A percentile compares a stretch with the other conserved stretches of the same genome.
Conservation (phyloP, 2,329 filamentous ascomycete genomes). For the Mycocentrospora acerina region DNA sequence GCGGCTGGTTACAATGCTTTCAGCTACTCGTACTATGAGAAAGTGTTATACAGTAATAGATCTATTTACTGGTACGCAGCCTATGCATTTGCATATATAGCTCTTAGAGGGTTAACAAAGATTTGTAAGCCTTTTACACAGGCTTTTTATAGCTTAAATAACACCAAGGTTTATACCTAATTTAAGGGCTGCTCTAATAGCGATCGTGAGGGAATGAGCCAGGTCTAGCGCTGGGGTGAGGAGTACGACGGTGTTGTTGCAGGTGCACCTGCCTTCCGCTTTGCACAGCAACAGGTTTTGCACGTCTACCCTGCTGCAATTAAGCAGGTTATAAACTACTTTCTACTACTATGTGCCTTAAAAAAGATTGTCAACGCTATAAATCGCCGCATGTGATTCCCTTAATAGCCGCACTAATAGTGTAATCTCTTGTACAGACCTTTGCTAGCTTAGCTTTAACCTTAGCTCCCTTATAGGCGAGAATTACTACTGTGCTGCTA, state of each 20-base stretch:
- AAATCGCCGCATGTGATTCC: constrained; percentile 56
- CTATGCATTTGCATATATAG: constrained; percentile 56
- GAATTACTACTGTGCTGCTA: constrained; percentile 47
- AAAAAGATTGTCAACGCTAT: constrained; percentile 57
- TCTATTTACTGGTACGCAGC: constrained; percentile 54
- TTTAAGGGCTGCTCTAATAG: constrained; percentile 59
- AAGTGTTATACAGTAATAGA: constrained; percentile 45
- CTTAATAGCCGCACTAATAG: constrained; percentile 58
- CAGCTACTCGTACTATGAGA: constrained; percentile 41
- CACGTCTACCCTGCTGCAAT: constrained; percentile 45
- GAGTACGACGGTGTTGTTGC: constrained; percentile 51
- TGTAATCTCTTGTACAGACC: constrained; percentile 53
- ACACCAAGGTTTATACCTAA: constrained; percentile 47
- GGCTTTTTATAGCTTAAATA: constrained; percentile 40
- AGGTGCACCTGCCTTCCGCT: constrained; percentile 52
- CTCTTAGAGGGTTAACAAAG: constrained; percentile 54
- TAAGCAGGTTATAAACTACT: constrained; percentile 45
- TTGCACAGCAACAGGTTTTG: constrained; percentile 49
- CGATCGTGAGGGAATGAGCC: constrained; percentile 52
- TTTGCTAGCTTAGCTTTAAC: constrained; percentile 52
- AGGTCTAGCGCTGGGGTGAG: constrained; percentile 54
- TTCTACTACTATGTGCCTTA: constrained; percentile 50
- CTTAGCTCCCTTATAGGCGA: constrained; percentile 50
- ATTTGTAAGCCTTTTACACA: constrained; percentile 50
- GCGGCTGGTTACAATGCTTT: constrained; percentile 56